Evolutionary conservation across 495 filamentous ascomycete species (phyloP).

Genomic region (Xylaria intraflava): DNA sequence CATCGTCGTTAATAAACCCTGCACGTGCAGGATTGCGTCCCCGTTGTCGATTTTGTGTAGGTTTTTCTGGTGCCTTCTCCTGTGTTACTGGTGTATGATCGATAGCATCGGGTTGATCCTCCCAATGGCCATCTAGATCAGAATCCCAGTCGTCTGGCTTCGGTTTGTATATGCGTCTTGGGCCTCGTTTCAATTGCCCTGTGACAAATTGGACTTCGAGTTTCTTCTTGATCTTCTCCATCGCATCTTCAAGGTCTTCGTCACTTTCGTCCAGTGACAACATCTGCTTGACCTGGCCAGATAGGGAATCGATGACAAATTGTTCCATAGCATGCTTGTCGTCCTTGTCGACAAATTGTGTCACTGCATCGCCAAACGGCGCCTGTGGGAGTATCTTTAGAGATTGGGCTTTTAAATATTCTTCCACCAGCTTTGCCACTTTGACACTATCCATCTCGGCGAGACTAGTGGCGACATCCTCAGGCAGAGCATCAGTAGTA

Average conservation of each 20-base stretch:
- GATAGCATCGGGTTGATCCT: conserved; percentile 65
- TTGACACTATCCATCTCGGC: conserved; percentile 67
- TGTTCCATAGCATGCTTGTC: conserved; percentile 88
- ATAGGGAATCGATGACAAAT: conserved; percentile 77
- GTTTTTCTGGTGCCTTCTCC: conserved; percentile 40
- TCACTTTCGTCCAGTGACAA: conserved; percentile 62
- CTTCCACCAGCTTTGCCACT: conserved; percentile 78
- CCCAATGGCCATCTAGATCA: conserved; percentile 80
- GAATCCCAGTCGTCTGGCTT: conserved; percentile 84
- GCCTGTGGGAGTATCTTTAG: conserved; percentile 87
- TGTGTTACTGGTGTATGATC: conserved; percentile 39
- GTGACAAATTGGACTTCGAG: conserved; percentile 67
- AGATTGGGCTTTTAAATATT: conserved; percentile 71
- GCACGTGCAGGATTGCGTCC: conserved; percentile 17
- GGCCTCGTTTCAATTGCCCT: conserved; percentile 56
- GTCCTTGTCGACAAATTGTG: conserved; percentile 90
- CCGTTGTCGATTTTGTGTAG: conserved; percentile 23
- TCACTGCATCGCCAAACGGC: conserved; percentile 86
- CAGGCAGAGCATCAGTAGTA: conserved; percentile 44
- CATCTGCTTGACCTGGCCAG: conserved; percentile 69
- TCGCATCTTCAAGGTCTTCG: conserved; percentile 59
- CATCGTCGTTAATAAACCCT: conserved; percentile 30
- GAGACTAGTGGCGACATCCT: conserved; percentile 53
- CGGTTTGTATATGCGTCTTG: conserved; percentile 49
- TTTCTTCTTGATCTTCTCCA: conserved; percentile 61